Conservation (phyloP, 129 eudicot genomes). For the Centrapalus pauciflorus region DNA sequence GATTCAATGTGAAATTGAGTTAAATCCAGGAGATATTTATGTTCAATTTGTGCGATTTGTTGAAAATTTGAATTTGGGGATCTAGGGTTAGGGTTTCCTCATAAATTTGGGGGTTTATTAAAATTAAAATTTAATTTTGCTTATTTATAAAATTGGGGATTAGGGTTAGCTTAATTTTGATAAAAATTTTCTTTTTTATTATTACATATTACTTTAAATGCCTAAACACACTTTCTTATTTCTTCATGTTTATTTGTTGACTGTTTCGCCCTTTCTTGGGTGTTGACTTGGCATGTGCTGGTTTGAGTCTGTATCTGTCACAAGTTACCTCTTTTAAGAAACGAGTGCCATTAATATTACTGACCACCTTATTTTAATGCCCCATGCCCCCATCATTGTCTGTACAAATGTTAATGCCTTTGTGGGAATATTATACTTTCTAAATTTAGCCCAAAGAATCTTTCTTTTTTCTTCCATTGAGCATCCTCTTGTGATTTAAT, state of each 20-base stretch:
- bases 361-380: neutral
- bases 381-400: constrained; percentile 1
- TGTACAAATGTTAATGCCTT: neutral
- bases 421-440: constrained; percentile 3
- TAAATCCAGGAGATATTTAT: neutral
- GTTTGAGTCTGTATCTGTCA: constrained; percentile 4
- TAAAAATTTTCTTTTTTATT: neutral
- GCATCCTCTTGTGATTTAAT: neutral
- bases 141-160: neutral
- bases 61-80: constrained; percentile 19
- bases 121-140: neutral
- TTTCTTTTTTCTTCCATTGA: neutral
- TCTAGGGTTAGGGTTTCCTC: constrained; percentile 30
- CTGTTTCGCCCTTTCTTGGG: neutral
- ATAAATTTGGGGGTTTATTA: neutral
- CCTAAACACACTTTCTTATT: neutral
- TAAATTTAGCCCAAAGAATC: neutral
- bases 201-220: neutral
- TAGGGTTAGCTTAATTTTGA: neutral
- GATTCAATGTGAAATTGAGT: neutral
- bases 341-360: neutral
- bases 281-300: constrained; percentile 1
- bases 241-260: neutral
- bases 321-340: neutral
- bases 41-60: neutral